Evolutionary conservation across 164 flowering plant genomes (phyloP).

Genomic region (Umbilicus rupestris): DNA sequence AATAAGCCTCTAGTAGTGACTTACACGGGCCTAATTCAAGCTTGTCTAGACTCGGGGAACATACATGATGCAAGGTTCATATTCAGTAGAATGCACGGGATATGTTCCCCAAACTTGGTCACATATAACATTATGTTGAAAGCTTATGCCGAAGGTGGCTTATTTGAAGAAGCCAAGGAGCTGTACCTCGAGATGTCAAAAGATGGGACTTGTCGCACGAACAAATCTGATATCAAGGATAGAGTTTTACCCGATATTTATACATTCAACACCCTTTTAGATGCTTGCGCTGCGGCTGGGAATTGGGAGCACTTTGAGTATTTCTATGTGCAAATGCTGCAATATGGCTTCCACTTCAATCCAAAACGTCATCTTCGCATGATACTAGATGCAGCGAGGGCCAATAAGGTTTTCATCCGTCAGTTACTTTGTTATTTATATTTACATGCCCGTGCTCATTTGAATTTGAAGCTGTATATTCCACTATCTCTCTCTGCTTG

Average conservation of each 20-base stretch:
- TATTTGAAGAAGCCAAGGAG: slow-evolving; percentile 65
- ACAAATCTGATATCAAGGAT: slow-evolving; percentile 27
- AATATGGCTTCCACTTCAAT: slow-evolving; percentile 60
- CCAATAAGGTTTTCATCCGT: slow-evolving; percentile 58
- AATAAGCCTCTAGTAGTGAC: slow-evolving; percentile 87
- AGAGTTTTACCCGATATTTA: slow-evolving; percentile 52
- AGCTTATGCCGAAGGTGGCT: slow-evolving; percentile 45
- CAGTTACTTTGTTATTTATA: neutral
- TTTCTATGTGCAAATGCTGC: slow-evolving; percentile 54
- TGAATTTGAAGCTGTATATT: neutral
- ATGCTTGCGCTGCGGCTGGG: slow-evolving; percentile 41
- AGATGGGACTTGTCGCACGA: slow-evolving; percentile 20
- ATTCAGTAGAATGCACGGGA: slow-evolving; percentile 53
- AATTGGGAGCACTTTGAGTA: slow-evolving; percentile 70
- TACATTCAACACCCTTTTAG: slow-evolving; percentile 71
- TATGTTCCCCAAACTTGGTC: slow-evolving; percentile 75
- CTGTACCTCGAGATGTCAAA: slow-evolving; percentile 48
- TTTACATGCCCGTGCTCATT: neutral
- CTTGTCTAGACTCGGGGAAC: slow-evolving; percentile 58
- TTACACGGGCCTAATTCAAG: slow-evolving; percentile 87
- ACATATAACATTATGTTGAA: slow-evolving; percentile 88
- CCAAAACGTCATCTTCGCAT: slow-evolving; percentile 66
- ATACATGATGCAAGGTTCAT: slow-evolving; percentile 46
- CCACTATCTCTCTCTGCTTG: neutral
- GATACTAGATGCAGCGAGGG: slow-evolving; percentile 58